Percentiles rank a stretch among this genome's conserved stretches.
Conservation (phyloP, 345 rosid species). For the Syzygium grande region DNA sequence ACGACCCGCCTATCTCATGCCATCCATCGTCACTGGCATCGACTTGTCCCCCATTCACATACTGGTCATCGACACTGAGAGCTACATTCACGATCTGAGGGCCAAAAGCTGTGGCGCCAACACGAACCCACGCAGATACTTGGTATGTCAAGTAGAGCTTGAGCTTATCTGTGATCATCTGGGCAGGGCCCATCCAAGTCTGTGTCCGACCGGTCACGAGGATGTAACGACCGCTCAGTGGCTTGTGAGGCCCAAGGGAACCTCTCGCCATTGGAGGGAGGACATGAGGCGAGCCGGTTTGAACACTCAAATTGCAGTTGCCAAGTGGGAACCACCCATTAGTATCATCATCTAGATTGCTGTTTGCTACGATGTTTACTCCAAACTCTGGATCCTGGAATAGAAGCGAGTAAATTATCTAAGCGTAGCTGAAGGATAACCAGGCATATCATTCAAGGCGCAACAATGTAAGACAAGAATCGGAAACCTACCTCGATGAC, state of each 20-base stretch:
- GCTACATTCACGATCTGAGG: conserved; percentile 87
- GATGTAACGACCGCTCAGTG: conserved; percentile 71
- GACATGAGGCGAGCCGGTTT: conserved; percentile 70
- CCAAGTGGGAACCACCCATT: conserved; percentile 96
- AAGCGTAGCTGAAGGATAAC: not conserved
- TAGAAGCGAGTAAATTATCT: not conserved
- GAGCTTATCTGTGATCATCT: conserved; percentile 70
- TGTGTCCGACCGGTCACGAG: conserved; percentile 69
- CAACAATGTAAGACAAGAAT: not conserved
- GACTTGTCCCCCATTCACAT: conserved; percentile 92
- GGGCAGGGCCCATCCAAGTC: conserved; percentile 99
- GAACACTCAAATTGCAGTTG: conserved; percentile 53
- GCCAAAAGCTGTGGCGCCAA: conserved; percentile 39
- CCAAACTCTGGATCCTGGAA: conserved; percentile 67
- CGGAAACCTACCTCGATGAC: conserved; percentile 42
- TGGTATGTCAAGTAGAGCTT: conserved; percentile 79
- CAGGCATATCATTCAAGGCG: not conserved
- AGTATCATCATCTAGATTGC: conserved; percentile 48
- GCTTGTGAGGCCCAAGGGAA: conserved; percentile 55
- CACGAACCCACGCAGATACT: conserved; percentile 86
- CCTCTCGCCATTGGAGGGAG: conserved; percentile 81
- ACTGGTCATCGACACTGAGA: conserved; percentile 71
- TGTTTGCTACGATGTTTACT: conserved; percentile 63
- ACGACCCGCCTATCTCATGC: conserved; percentile 90
- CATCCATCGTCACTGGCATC: conserved; percentile 67